These are phyloP conservation scores for Metschnikowia sp. DNA, from an alignment of 805 yeast species.

Conservation along the genomic window DNA sequence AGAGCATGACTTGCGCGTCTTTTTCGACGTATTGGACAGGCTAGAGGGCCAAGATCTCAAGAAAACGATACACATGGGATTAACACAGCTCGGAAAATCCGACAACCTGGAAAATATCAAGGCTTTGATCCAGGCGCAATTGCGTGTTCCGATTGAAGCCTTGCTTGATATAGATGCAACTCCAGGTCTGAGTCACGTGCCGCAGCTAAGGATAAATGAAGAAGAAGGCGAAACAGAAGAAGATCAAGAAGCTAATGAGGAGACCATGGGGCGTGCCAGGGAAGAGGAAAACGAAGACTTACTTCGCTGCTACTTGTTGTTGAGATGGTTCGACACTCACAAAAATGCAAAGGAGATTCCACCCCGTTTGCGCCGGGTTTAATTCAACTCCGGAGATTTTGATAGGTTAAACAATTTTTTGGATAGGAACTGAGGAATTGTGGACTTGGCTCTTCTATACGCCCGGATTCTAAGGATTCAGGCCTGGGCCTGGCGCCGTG, in stretches of 20 bases:
- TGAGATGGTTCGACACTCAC: conserved; percentile 6
- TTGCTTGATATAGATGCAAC: not conserved
- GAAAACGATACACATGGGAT: not conserved
- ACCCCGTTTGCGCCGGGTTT: not conserved
- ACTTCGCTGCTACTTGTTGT: conserved; percentile 5
- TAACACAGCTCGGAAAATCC: not conserved
- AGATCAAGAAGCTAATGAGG: not conserved
- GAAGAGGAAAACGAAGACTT: conserved; percentile 2
- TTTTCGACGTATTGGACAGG: not conserved
- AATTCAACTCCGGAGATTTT: too few species aligned
- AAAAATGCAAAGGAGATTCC: conserved; percentile 1
- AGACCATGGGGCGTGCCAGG: not conserved
- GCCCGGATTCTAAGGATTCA: too few species aligned
- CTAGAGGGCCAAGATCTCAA: not conserved
- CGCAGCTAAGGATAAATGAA: too few species aligned
- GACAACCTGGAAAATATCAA: not conserved
- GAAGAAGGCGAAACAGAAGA: not conserved
- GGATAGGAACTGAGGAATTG: too few species aligned
- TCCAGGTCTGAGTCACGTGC: not conserved
- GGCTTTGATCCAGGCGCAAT: not conserved
- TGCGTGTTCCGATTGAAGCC: conserved; percentile 2
- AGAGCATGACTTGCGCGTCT: not conserved
- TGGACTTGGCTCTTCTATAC: too few species aligned
- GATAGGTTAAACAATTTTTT: too few species aligned
- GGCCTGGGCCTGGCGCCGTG: too few species aligned